These are phyloP conservation scores for Dryas alaskensis DNA, from an alignment of 306 rosid genomes.

Conservation along the genomic window DNA sequence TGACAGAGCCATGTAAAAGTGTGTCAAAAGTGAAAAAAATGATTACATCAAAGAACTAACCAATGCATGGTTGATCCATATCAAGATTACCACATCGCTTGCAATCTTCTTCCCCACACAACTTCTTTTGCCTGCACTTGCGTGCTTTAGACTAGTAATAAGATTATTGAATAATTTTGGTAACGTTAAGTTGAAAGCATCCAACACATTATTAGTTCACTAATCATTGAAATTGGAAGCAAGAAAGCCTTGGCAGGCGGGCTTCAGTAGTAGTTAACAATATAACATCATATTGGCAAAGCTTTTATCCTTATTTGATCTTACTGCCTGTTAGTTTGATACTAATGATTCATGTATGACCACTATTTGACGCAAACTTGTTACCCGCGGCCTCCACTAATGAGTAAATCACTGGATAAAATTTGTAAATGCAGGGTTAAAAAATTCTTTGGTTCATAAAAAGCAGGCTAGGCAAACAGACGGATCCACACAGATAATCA, in stretches of 20 bases:
- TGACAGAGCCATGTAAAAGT: constrained; percentile 15
- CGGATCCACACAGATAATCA: background rate
- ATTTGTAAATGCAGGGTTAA: no score
- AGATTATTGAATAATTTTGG: background rate
- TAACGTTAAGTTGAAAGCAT: background rate
- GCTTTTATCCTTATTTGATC: background rate
- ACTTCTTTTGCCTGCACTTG: constrained; percentile 63
- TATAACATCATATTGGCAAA: background rate
- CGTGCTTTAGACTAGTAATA: background rate
- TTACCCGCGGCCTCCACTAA: background rate
- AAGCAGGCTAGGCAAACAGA: background rate
- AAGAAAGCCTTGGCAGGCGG: background rate
- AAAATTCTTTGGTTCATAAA: background rate
- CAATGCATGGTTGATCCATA: constrained; percentile 61
- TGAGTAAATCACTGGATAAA: background rate
- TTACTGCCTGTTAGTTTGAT: background rate
- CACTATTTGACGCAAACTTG: background rate
- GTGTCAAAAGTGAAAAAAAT: background rate
- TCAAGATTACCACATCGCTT: constrained; percentile 63
- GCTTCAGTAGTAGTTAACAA: no score
- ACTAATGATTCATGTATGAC: background rate
- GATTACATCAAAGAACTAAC: constrained; percentile 31
- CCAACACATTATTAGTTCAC: background rate
- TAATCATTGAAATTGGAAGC: background rate
- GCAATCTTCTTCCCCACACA: constrained; percentile 72